Base-by-base conservation (phyloP, 495 filamentous ascomycete species). In the Acidomyces sp. region DNA sequence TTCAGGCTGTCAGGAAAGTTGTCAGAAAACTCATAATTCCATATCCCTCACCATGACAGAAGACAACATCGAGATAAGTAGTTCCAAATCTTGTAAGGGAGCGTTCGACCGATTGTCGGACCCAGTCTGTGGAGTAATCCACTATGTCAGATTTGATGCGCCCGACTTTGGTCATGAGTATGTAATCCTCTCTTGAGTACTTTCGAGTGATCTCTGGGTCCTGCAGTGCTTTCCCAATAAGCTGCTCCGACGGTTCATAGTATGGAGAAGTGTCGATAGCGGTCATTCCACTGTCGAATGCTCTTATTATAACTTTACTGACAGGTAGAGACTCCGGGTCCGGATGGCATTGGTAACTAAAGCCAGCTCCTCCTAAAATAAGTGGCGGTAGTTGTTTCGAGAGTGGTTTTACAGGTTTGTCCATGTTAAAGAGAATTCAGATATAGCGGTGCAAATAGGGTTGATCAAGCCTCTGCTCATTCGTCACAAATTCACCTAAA, bases 131-230 rank as follows among this genome's bases (percentile, higher is more conserved):
- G 6, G 34, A 37, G 34, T 37, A 37, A 22, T 37, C 19, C 11
- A 37, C 4, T 22, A 21, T 7, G 12, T 37, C 34, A 7, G 34
- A 18, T 37, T 18, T 22, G 5, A 37, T 22, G 34, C 34, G 34
- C 18, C 34, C 34, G 18, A 37, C 34, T 37, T 37, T 37, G 6
- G 34, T 37, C 34, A 37, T 37, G 15, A 37, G 34, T 17, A 37
- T 37, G 34, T 37, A 37, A 13, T 37, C 34, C 6, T 18, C 10
- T 37, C 34, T 4, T 15, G 13, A 4, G 18, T 37, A 37, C 12
- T 18, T 18, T 17, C 12, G 4, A 5, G 34, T 37, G 34, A 37
- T 37, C 6, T 19, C 18, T 15, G 34, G 6, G 15, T 18, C 4
- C 6, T 20, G 6, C 24, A 37, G 18, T 5, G 34, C 34, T 5